Conservation (phyloP, 2,329 filamentous ascomycete genomes). For the Monosporascus ibericus region DNA sequence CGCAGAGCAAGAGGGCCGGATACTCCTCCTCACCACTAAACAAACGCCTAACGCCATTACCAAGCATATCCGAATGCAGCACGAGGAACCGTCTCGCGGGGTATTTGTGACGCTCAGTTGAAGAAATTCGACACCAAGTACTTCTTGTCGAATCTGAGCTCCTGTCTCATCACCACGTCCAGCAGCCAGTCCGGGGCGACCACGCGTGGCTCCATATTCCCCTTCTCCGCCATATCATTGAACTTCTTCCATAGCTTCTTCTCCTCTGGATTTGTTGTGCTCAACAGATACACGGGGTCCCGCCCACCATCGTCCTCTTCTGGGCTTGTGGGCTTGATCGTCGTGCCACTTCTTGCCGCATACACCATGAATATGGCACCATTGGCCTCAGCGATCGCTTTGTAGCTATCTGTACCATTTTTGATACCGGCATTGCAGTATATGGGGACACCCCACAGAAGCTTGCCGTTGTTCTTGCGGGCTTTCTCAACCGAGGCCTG, state of each 20-base stretch:
- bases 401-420: constrained; percentile 79
- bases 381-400: constrained; percentile 80
- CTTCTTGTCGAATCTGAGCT: constrained; percentile 60
- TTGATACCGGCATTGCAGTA: constrained; percentile 78
- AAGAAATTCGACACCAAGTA: constrained; percentile 50
- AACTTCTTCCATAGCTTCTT: constrained; percentile 75
- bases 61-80: constrained; percentile 5
- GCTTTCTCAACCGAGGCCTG: constrained; percentile 64
- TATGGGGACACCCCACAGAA: constrained; percentile 70
- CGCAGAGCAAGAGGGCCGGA: neutral
- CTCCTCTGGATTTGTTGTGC: constrained; percentile 60
- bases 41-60: constrained; percentile 9
- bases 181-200: constrained; percentile 87
- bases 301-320: constrained; percentile 56
- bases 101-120: constrained; percentile 10
- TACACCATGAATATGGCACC: constrained; percentile 78
- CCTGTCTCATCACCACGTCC: constrained; percentile 82
- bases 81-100: neutral
- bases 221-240: constrained; percentile 67
- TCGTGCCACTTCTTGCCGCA: constrained; percentile 63
- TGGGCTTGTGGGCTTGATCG: constrained; percentile 55
- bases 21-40: neutral
- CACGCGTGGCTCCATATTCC: constrained; percentile 74
- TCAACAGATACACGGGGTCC: constrained; percentile 79
- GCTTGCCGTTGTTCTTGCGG: constrained; percentile 65